These are phyloP conservation scores for Saccharomyces hybrid DNA, from an alignment of 1,139 yeast species.

Conservation along the genomic window DNA sequence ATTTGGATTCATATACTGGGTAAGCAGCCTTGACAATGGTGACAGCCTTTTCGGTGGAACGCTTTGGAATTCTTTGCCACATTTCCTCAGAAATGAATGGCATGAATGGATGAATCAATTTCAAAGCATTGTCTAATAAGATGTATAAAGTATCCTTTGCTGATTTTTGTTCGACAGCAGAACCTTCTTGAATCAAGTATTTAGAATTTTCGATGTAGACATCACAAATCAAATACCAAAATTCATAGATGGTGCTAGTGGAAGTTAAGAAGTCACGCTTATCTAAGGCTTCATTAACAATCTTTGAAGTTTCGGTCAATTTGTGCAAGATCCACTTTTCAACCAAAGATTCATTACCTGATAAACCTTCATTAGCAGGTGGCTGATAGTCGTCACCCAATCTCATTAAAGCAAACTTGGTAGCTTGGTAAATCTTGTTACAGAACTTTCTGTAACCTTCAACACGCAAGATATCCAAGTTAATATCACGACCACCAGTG, in stretches of 20 bases:
- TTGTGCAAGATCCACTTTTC: slow-evolving; percentile 96
- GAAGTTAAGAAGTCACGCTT: slow-evolving; percentile 84
- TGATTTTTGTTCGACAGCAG: slow-evolving; percentile 71
- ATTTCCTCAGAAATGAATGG: slow-evolving; percentile 94
- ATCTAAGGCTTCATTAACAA: slow-evolving; percentile 60
- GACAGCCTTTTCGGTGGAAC: slow-evolving; percentile 57
- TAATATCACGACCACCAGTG: slow-evolving; percentile 97
- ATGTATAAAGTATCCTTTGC: slow-evolving; percentile 93
- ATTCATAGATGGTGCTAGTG: slow-evolving; percentile 79
- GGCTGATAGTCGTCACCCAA: slow-evolving; percentile 84
- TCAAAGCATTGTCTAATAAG: slow-evolving; percentile 84
- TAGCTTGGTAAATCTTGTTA: slow-evolving; percentile 97
- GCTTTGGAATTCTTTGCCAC: slow-evolving; percentile 97
- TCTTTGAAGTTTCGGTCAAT: slow-evolving; percentile 61
- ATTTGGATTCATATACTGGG: slow-evolving; percentile 58
- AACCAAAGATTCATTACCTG: slow-evolving; percentile 84
- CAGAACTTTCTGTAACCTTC: slow-evolving; percentile 99
- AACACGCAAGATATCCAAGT: slow-evolving; percentile 90
- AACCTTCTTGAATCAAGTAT: slow-evolving; percentile 83
- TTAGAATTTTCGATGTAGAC: slow-evolving; percentile 97
- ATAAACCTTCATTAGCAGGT: slow-evolving; percentile 49
- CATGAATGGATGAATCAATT: slow-evolving; percentile 95
- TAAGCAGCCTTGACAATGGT: slow-evolving; percentile 76
- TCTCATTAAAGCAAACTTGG: slow-evolving; percentile 91
- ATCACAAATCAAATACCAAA: slow-evolving; percentile 94